phyloP scores from a whole-genome alignment of 495 filamentous ascomycete genomes.

The Echria macrotheca region DNA sequence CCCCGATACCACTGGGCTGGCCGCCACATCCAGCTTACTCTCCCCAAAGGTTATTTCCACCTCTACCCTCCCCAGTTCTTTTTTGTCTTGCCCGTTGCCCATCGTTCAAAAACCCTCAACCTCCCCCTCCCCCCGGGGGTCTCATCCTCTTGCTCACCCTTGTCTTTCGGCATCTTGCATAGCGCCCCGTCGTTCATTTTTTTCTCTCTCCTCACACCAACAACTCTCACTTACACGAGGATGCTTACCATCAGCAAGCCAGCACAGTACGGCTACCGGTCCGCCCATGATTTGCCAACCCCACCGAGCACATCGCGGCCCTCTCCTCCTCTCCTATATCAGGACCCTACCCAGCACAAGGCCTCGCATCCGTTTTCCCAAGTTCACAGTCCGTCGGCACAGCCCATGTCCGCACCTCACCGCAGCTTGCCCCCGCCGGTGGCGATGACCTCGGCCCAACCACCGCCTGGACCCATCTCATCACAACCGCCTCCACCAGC shows the following conservation, averaged over 20 bases:
- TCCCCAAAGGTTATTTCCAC: constrained; percentile 46
- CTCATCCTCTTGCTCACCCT: constrained; percentile 1
- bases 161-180: constrained; percentile 12
- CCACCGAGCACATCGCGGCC: constrained; percentile 54
- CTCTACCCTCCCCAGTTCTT: constrained; percentile 22
- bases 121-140: constrained; percentile 4
- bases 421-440: constrained; percentile 69
- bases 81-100: constrained; percentile 8
- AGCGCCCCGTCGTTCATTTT: constrained; percentile 12
- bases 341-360: constrained; percentile 41
- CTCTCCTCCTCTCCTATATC: constrained; percentile 52
- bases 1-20: constrained; percentile 41
- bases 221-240: constrained; percentile 30
- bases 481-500: constrained; percentile 25
- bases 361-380: constrained; percentile 33
- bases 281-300: constrained; percentile 65
- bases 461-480: constrained; percentile 28
- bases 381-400: constrained; percentile 37
- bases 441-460: constrained; percentile 60
- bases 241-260: constrained; percentile 68
- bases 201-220: constrained; percentile 9
- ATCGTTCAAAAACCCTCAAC: constrained; percentile 9
- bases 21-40: constrained; percentile 47
- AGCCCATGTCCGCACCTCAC: constrained; percentile 67
- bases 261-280: constrained; percentile 59